Evolutionary conservation across 768 basidiomycete genomes (phyloP), one percentile per base, ranked within the genome.

Genomic region (Serpula lacrymans): DNA sequence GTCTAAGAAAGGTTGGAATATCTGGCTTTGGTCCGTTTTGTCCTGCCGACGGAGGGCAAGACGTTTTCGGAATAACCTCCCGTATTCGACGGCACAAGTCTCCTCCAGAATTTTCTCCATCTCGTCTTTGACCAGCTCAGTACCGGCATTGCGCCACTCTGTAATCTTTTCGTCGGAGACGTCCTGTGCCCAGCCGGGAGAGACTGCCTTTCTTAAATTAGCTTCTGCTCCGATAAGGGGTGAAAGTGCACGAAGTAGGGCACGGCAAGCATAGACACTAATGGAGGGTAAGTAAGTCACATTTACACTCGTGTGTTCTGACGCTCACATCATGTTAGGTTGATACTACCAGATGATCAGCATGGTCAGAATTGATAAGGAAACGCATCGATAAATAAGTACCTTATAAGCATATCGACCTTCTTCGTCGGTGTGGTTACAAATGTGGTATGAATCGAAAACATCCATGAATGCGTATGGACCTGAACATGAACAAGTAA

Each of bases 391-490:
- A 7, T 37, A 18, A n/a, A 16, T 25, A 41, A 64, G 34, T 40
- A 74, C 72, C 53, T 67, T 67, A 64, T 89, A 93, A 2, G 86
- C 72, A 51, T 92, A 93, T 31, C 89, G 73, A 12, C 86, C 87
- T 41, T 70, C 72, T 34, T 77, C 75, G 52, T 96, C 92, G 1
- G 79, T 78, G 59, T 94, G 91, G 51, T 94, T 98, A 68, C 94
- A 97, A 39, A 97, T 84, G 51, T 96, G 94, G 37, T 69, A 65
- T 0, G 78, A 58, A 49, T 95, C 84, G 51, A 86, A 97, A 3
- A 92, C 78, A 55, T 97, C 94, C 93, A 95, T 96, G 65, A 91
- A 94, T 0, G 90, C 88, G 49, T 85, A 96, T 22, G 93, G 93
- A 6, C 89, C 90, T 83, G 47, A 29, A 30, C 20, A 38, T 41